Evolutionary conservation across 495 filamentous ascomycete genomes (phyloP).

Genomic region (Durotheca rogersii): DNA sequence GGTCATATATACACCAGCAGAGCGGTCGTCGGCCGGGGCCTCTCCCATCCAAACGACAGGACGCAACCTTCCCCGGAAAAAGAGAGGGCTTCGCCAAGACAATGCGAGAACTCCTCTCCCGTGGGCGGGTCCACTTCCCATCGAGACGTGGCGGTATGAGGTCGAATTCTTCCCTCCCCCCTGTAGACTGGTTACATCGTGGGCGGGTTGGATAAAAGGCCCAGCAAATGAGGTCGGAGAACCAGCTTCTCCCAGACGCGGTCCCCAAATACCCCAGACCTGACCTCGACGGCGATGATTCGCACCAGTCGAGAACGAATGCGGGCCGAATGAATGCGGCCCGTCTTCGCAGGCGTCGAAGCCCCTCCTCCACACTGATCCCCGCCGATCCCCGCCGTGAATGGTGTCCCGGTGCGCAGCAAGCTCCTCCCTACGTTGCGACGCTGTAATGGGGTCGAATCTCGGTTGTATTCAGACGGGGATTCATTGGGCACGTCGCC

Average conservation of each 20-base stretch:
- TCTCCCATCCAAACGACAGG: background rate
- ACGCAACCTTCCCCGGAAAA: background rate
- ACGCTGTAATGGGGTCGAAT: constrained; percentile 10
- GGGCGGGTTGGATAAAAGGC: constrained; percentile 21
- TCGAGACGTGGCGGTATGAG: constrained; percentile 8
- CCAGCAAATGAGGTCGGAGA: constrained; percentile 13
- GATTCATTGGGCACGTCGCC: background rate
- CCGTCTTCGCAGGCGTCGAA: background rate
- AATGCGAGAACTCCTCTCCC: background rate
- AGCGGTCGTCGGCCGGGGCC: too few relatives aligned
- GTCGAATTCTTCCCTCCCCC: constrained; percentile 24
- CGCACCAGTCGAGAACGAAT: background rate
- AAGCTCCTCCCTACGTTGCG: background rate
- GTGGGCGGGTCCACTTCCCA: constrained; percentile 21
- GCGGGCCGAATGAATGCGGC: too few relatives aligned
- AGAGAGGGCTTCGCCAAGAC: background rate
- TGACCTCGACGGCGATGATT: background rate
- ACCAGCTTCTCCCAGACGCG: constrained; percentile 9
- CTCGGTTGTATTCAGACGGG: constrained; percentile 23
- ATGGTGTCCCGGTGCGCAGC: constrained; percentile 4
- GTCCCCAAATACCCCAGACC: constrained; percentile 24
- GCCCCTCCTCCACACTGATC: constrained; percentile 15
- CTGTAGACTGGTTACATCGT: constrained; percentile 15
- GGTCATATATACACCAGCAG: too few relatives aligned
- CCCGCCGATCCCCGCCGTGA: constrained; percentile 23